phyloP scores from a whole-genome alignment of 768 basidiomycete genomes.

The Lactifluus echinatus region DNA sequence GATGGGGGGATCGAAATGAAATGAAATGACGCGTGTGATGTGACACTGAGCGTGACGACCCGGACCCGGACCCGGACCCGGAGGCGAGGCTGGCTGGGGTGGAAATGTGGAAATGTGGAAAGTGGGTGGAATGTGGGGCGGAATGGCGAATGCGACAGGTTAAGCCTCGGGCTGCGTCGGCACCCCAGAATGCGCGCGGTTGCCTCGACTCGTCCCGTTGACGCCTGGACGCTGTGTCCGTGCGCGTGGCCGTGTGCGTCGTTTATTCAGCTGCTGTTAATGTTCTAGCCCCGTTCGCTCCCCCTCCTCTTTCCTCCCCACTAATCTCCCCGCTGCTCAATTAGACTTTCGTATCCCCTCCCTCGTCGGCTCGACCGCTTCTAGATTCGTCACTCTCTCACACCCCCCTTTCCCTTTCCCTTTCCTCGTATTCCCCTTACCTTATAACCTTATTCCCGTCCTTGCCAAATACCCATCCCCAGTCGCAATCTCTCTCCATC shows the following conservation, averaged over 20 bases:
- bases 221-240: constrained; percentile 14
- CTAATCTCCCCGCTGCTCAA: constrained; percentile 3
- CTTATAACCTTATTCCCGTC: constrained; percentile 4
- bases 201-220: constrained; percentile 9
- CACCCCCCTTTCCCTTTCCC: background rate
- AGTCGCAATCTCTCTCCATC: background rate
- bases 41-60: too few species aligned
- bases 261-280: too few species aligned
- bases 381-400: constrained; percentile 2
- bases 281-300: background rate
- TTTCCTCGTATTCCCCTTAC: background rate
- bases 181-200: constrained; percentile 9
- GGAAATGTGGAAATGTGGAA: too few species aligned
- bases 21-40: constrained; percentile 1
- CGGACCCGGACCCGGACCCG: too few species aligned
- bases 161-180: background rate
- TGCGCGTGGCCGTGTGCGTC: background rate
- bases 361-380: constrained; percentile 12
- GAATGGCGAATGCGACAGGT: too few species aligned
- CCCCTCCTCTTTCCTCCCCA: background rate
- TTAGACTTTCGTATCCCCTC: constrained; percentile 9
- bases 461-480: background rate
- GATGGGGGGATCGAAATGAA: constrained; percentile 13
- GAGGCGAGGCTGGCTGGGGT: too few species aligned
- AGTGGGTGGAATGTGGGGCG: too few species aligned